Base-by-base conservation (phyloP, 108 stramenopile species). In the Pseudonitzschia multistriata region DNA sequence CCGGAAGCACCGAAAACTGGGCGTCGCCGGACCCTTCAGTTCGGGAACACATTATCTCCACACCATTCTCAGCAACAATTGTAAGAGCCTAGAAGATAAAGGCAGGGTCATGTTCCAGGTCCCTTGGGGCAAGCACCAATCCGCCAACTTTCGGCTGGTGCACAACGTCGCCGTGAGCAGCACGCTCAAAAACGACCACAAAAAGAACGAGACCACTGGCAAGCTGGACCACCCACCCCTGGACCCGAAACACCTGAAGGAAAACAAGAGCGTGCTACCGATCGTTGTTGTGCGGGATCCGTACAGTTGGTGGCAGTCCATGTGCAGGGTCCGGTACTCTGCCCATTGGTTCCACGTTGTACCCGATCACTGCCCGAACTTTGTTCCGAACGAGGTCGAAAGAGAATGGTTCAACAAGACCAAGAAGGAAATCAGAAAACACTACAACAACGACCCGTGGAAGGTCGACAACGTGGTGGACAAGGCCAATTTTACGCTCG, bases 71-170 rank as follows among this genome's bases (percentile, higher is more conserved):
- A 62, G 54, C 19, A 35, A 35, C 19, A 86, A 86, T 77, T 90
- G 81, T 33, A 14, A 39, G 0, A 13, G 65, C 6, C 47, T 69
- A 2, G 34, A 29, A 28, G 0, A 5, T 36, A 40, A 63, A 7
- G n/a, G 8, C n/a, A 28, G 21, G n/a, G 48, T 81, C 8, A 33
- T 40, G 19, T 74, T 66, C 70, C 84, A 90, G 71, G 90, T 86
- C 21, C 83, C 83, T 0, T 94, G 90, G 89, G 90, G 93, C 11
- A 93, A 90, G 74, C 93, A 94, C 66, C 81, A 84, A 64, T 86
- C 88, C 15, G 65, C 83, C 13, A 50, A 62, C 15, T 89, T 77
- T 81, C 68, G 92, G 3, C n/a, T 21, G 29, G 35, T 35, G n/a
- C 57, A 59, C 35, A 59, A 59, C 35, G 35, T 13, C 10, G 13